These are phyloP conservation scores for Typha latifolia DNA, from an alignment of 176 grass and related monocot genomes.

Conservation along the genomic window DNA sequence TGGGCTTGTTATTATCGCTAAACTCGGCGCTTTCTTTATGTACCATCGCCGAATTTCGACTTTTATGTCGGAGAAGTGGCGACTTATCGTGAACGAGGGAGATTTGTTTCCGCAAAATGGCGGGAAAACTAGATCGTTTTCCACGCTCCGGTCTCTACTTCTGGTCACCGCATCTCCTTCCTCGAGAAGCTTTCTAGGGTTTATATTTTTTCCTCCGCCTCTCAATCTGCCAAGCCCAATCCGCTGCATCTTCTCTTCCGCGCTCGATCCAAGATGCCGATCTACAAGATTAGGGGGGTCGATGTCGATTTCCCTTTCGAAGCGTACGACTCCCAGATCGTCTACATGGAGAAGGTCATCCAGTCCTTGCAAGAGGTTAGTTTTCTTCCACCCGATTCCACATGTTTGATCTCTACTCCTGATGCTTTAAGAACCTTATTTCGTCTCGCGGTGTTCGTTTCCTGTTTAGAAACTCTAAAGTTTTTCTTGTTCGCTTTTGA, in stretches of 20 bases:
- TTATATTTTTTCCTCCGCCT: not conserved
- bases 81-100: too few relatives aligned
- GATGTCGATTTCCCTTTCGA: slow-evolving; percentile 84
- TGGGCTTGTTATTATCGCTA: too few relatives aligned
- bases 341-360: slow-evolving; percentile 92
- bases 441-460: not conserved
- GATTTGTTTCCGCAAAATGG: too few relatives aligned
- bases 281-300: slow-evolving; percentile 78
- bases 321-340: slow-evolving; percentile 76
- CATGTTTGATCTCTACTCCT: not conserved
- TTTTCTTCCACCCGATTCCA: not conserved
- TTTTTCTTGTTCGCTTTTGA: slow-evolving; percentile 12
- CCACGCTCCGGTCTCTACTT: not conserved
- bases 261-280: slow-evolving; percentile 46
- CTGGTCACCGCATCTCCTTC: slow-evolving; percentile 11
- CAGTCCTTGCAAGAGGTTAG: slow-evolving; percentile 76
- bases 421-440: not conserved
- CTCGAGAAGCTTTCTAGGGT: slow-evolving; percentile 24
- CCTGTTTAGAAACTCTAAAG: not conserved
- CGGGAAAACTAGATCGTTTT: too few relatives aligned
- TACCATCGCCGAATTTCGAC: too few relatives aligned
- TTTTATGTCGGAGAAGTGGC: too few relatives aligned
- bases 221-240: slow-evolving; percentile 4
- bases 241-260: not conserved
- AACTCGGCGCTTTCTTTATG: too few relatives aligned